Base-by-base conservation (phyloP, 1,284 basidiomycete species). In the Irpex sp. region DNA sequence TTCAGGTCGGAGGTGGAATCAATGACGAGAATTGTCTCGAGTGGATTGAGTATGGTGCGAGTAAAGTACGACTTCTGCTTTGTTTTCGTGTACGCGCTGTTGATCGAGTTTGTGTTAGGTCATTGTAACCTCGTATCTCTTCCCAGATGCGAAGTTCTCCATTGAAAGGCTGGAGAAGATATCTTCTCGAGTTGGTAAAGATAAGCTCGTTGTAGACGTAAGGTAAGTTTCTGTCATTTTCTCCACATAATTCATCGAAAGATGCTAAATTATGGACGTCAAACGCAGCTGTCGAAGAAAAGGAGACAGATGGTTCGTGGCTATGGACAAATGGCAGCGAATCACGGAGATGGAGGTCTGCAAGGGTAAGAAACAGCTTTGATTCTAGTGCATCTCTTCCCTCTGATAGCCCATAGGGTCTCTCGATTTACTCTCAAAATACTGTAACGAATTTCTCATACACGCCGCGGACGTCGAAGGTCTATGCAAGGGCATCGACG, bases 381-480 rank as follows among this genome's bases (percentile, higher is more conserved):
- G n/a, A 9, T 49, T 54, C 19, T 14, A 62, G 56, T 14, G 9
- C 39, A 42, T 42, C 16, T 42, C 39, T n/a, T 10, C 16, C 39
- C 16, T 16, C 18, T 21, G 21, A 42, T 61, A 19, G 58, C 56
- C 23, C 51, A n/a, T 5, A 94, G 92, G 87, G 56, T 85, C 89
- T 0, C 78, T 95, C 56, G 80, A 86, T 64, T 66, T 90, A 66
- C 73, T 95, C 16, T 83, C 91, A 0, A 75, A 86, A 66, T 86
- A 90, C 68, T 95, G 91, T 81, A 90, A 94, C 68, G 97, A 99
- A 74, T 94, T 99, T 68, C 77, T 99, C 45, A 85, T 99, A 51
- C 97, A 99, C 74, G 96, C 97, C 0, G 97, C 97, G 4, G 97
- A 99, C 69, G 95, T 99, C 4, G 97, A 99, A 74, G 97, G 97